Conservation (phyloP, 2,329 filamentous ascomycete genomes). For the Fusarium nematophilum region DNA sequence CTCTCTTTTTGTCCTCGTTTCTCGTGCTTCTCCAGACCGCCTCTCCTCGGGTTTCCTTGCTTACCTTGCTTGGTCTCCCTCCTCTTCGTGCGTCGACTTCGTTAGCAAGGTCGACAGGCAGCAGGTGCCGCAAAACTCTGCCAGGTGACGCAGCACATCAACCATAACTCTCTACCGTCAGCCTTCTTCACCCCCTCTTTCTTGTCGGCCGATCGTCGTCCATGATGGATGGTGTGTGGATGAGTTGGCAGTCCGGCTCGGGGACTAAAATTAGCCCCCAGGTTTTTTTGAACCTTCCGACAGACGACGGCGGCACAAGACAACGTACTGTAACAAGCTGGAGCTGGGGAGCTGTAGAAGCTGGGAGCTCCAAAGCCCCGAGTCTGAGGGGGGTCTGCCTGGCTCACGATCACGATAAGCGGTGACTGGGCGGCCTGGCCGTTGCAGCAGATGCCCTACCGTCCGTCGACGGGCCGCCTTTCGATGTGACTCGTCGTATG, state of each 20-base stretch:
- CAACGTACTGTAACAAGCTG: constrained; percentile 4
- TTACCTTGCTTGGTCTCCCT: neutral
- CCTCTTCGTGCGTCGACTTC: constrained; percentile 13
- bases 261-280: constrained; percentile 44
- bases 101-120: neutral
- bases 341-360: constrained; percentile 6
- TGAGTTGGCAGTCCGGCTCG: constrained; percentile 42
- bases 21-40: constrained; percentile 9
- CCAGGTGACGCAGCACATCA: constrained; percentile 33
- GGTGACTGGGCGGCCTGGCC: constrained; percentile 22
- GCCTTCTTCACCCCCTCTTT: constrained; percentile 31
- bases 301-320: constrained; percentile 26
- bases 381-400: constrained; percentile 7
- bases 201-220: constrained; percentile 41
- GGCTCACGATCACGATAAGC: constrained; percentile 25
- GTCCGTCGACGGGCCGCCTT: neutral
- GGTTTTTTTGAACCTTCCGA: constrained; percentile 29
- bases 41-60: constrained; percentile 8
- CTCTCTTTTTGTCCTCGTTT: neutral
- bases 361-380: constrained; percentile 8
- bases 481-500: constrained; percentile 8
- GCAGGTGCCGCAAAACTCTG: constrained; percentile 11
- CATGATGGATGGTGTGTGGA: constrained; percentile 41
- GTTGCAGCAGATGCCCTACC: neutral
- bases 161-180: constrained; percentile 24